These are phyloP conservation scores for Daldinia sp. DNA, from an alignment of 2,329 filamentous ascomycete genomes.

Conservation along the genomic window DNA sequence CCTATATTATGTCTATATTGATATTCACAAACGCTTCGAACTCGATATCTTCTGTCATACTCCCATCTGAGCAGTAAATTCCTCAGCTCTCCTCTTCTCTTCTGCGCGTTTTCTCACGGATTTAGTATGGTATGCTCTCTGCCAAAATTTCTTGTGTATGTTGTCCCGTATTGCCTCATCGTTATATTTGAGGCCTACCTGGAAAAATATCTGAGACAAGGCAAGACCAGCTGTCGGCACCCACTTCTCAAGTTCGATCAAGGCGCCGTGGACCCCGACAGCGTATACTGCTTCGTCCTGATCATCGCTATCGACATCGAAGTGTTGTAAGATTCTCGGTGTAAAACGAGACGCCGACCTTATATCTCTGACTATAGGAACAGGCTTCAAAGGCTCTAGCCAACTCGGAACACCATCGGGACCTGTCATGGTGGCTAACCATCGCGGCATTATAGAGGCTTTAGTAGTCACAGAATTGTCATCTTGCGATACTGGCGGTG, in stretches of 20 bases:
- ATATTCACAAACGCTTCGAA: too few relatives aligned
- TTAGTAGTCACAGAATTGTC: not conserved
- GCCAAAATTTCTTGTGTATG: not conserved
- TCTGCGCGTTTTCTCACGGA: not conserved
- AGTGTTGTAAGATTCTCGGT: not conserved
- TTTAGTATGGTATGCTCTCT: constrained; percentile 1
- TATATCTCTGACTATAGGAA: not conserved
- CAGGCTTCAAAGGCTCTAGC: not conserved
- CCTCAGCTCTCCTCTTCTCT: not conserved
- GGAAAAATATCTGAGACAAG: not conserved
- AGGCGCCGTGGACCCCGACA: not conserved
- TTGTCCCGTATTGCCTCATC: not conserved
- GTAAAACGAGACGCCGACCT: not conserved
- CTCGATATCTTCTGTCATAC: not conserved
- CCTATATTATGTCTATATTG: too few relatives aligned
- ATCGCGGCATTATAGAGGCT: not conserved
- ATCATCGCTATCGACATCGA: too few relatives aligned
- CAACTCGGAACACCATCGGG: not conserved
- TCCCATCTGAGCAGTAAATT: not conserved
- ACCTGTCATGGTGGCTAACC: not conserved
- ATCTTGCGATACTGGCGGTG: not conserved
- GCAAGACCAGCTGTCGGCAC: not conserved
- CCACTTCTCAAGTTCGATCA: not conserved
- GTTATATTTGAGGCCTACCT: not conserved
- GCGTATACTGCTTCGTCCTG: not conserved